Conservation (phyloP, 805 yeast species). For the Ascoidea asiatica region DNA sequence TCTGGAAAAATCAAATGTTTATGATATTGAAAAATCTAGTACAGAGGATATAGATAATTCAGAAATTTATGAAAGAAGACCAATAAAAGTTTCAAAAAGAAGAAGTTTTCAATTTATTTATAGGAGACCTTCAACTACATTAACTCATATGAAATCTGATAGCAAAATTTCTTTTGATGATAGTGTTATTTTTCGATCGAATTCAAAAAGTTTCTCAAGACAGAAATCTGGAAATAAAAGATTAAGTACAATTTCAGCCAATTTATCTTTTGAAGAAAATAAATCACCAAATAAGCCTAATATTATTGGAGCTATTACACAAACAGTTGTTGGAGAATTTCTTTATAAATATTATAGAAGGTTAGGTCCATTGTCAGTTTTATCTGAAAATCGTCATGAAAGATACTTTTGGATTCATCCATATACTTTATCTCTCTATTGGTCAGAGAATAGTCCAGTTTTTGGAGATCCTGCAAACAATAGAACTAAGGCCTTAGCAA, state of each 20-base stretch:
- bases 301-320: constrained; percentile 78
- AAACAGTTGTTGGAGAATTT: constrained; percentile 87
- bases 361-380: constrained; percentile 57
- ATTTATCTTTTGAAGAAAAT: constrained; percentile 34
- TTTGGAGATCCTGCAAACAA: constrained; percentile 50
- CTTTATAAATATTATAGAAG: constrained; percentile 74
- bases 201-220: too few species aligned
- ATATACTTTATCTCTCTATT: constrained; percentile 75
- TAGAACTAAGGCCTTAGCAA: constrained; percentile 69
- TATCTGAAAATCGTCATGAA: constrained; percentile 74
- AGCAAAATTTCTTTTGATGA: constrained; percentile 1
- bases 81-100: too few species aligned
- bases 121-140: constrained; percentile 1
- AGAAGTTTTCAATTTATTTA: neutral
- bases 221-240: too few species aligned
- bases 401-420: constrained; percentile 97
- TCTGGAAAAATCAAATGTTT: neutral
- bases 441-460: constrained; percentile 78
- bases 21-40: neutral
- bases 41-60: too few species aligned
- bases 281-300: constrained; percentile 54
- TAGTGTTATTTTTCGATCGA: neutral
- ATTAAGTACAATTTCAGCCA: too few species aligned
- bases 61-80: too few species aligned
- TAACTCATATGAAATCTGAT: constrained; percentile 2